Base-by-base conservation (phyloP, 2,329 filamentous ascomycete genomes). In the Fusarium luffae region DNA sequence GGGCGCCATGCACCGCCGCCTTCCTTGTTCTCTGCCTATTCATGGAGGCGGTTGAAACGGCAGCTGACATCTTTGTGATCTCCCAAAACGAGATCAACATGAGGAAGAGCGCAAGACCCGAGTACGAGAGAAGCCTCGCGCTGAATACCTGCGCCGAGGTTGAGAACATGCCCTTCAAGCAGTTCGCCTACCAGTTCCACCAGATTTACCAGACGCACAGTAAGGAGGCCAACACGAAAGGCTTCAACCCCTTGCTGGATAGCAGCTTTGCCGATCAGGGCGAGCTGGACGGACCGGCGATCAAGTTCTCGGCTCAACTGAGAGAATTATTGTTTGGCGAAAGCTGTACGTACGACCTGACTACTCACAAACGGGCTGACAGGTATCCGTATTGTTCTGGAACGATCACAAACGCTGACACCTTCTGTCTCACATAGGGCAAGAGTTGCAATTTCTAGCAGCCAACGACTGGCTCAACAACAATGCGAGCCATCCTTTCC, bases 151-250 rank as follows among this genome's bases (percentile, higher is more conserved):
- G 83, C 77, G 76, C 77, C 30, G 84, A 86, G 73, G 80, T 89
- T 48, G 86, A 89, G 74, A 86, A 87, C 69, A 79, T 88, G 79
- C 86, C 86, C 1, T 89, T 89, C 73, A 85, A 84, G 76, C 86
- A 89, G 76, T 88, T 89, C 71, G 85, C 85, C 5, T 87, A 85
- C 67, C 86, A 88, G 76, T 89, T 89, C 74, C 86, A 89, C 75
- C 83, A 87, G 72, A 81, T 87, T 59, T 89, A 87, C 71, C 85
- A 88, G 79, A 88, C 86, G 21, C 85, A 88, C 74, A 82, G 80
- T 57, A 80, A 80, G 68, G 85, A 87, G 66, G 79, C 80, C 5
- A 81, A 82, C 44, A 75, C 81, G 10, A 84, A 80, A 75, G 80
- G 85, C 50, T 89, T 88, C 73, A 89, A 88, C 70, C 86, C 86